Percentiles rank a stretch among this genome's conserved stretches.
Conservation (phyloP, 2,329 filamentous ascomycete species). For the Aspergillus proliferans region DNA sequence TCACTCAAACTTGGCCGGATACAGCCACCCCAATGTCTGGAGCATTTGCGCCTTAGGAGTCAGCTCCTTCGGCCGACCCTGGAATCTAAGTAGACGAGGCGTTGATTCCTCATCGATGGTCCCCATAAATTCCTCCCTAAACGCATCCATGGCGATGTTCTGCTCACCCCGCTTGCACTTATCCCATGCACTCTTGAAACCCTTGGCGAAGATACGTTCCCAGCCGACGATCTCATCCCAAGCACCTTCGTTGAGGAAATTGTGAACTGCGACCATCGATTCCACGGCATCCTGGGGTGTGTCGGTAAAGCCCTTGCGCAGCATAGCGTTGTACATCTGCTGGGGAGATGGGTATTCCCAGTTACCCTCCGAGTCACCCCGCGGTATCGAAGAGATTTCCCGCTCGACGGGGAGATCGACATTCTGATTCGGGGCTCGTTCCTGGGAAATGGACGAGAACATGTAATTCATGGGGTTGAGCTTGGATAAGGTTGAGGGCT, state of each 20-base stretch:
- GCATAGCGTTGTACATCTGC: conserved; percentile 98
- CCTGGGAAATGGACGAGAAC: conserved; percentile 80
- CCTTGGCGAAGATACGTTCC: conserved; percentile 78
- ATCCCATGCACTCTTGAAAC: conserved; percentile 65
- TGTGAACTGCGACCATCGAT: conserved; percentile 95
- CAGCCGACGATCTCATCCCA: conserved; percentile 93
- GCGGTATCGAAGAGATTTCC: conserved; percentile 86
- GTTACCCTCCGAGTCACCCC: conserved; percentile 64
- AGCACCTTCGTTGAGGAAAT: conserved; percentile 95
- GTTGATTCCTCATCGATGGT: conserved; percentile 35
- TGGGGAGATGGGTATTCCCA: conserved; percentile 99
- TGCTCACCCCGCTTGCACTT: conserved; percentile 69
- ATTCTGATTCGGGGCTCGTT: conserved; percentile 65
- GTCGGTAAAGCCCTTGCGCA: conserved; percentile 92
- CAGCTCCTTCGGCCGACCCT: conserved; percentile 79
- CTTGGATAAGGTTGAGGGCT: conserved; percentile 53
- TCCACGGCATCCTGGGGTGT: conserved; percentile 91
- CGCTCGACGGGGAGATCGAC: conserved; percentile 70
- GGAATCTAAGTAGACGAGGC: conserved; percentile 77
- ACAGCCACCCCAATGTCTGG: conserved; percentile 70
- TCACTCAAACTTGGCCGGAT: conserved; percentile 72
- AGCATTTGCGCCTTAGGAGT: conserved; percentile 87
- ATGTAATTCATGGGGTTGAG: conserved; percentile 89
- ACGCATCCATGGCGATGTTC: conserved; percentile 51
- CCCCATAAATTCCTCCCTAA: conserved; percentile 42